These are phyloP conservation scores for Xylaria sp. DNA, from an alignment of 2,329 filamentous ascomycete genomes.

Conservation along the genomic window DNA sequence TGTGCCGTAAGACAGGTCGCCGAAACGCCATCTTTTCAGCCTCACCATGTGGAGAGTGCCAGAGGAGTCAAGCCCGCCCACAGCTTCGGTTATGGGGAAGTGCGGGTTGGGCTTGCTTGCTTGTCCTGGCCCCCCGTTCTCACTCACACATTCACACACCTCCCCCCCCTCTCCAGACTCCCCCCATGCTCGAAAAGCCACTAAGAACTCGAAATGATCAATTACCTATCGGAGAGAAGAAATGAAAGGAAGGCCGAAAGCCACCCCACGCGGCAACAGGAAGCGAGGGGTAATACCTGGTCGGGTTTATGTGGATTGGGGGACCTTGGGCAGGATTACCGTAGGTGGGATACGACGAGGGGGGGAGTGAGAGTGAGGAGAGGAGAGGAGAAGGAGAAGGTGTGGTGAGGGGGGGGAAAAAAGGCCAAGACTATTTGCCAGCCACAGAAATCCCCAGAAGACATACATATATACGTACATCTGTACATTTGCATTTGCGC, in stretches of 20 bases:
- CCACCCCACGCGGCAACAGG: conserved; percentile 15
- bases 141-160: too few relatives aligned
- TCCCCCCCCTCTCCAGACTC: neutral
- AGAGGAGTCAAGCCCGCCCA: conserved; percentile 2
- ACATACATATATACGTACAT: conserved; percentile 1
- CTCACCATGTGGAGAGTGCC: conserved; percentile 14
- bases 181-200: neutral
- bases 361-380: neutral
- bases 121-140: too few relatives aligned
- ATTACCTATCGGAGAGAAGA: neutral
- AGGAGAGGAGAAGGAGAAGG: neutral
- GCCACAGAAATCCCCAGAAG: conserved; percentile 10
- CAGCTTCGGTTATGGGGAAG: neutral
- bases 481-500: neutral
- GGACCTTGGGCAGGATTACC: too few relatives aligned
- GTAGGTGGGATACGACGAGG: too few relatives aligned
- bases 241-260: neutral
- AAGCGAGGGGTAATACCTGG: conserved; percentile 3
- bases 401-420: neutral
- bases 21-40: conserved; percentile 19
- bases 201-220: neutral
- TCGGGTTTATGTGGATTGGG: neutral
- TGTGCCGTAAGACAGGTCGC: conserved; percentile 10
- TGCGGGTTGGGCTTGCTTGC: neutral
- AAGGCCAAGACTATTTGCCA: conserved; percentile 11